These are phyloP conservation scores for Aspergillus leporis DNA, from an alignment of 495 filamentous ascomycete genomes.

Conservation along the genomic window DNA sequence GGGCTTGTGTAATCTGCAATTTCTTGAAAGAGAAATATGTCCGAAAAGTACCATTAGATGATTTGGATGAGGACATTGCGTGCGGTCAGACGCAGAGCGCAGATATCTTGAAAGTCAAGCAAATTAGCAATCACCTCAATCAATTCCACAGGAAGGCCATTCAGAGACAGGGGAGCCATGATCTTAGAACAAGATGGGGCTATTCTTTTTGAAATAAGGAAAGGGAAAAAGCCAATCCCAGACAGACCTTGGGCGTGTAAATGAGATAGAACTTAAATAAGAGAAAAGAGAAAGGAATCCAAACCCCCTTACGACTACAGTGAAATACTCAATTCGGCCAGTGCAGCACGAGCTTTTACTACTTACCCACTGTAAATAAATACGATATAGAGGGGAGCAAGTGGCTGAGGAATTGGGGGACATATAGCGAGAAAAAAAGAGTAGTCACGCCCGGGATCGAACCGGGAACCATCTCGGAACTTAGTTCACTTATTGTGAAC, in stretches of 20 bases:
- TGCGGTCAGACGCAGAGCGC: constrained; percentile 2
- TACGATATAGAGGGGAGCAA: no score
- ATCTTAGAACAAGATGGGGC: not conserved
- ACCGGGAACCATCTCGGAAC: constrained; percentile 32
- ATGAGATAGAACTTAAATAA: no score
- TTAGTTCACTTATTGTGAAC: constrained; percentile 1
- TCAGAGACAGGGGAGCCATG: not conserved
- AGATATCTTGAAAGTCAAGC: constrained; percentile 6
- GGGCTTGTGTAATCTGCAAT: not conserved
- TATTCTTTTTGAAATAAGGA: not conserved
- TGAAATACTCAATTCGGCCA: no score
- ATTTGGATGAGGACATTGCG: not conserved
- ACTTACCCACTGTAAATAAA: no score
- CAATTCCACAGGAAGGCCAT: not conserved
- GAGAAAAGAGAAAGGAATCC: no score
- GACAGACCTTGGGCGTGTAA: no score
- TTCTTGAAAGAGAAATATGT: not conserved
- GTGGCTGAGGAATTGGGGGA: no score
- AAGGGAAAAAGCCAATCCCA: no score
- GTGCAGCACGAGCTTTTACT: no score
- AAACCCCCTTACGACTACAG: no score
- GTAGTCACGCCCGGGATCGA: constrained; percentile 45
- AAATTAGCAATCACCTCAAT: not conserved
- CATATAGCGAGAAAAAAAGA: no score
- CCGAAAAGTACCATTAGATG: not conserved